Base-by-base conservation (phyloP, 2,329 filamentous ascomycete genomes). In the Talaromyces sp. region DNA sequence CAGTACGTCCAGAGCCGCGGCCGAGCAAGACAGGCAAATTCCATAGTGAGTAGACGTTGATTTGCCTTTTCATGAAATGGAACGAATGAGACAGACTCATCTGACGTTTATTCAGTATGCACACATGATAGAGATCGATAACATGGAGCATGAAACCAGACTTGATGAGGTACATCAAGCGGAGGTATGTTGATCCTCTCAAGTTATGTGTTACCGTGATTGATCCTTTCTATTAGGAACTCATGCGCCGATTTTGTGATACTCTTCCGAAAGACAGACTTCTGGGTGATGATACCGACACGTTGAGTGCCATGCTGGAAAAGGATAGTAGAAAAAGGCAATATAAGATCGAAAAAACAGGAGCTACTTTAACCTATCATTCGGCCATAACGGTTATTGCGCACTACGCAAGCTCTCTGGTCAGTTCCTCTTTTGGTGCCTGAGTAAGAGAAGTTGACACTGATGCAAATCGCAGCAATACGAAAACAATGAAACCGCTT, bases 1-100 rank as follows among this genome's bases (percentile, higher is more conserved):
- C 91, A 96, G 73, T 98, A 97, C 73, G 89, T 98, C 22, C 95
- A 99, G 75, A 97, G 93, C 15, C 87, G 92, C 68, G 95, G 95
- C 0, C 87, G 95, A 62, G 95, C 95, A 13, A 86, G 95, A 45
- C 90, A 92, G 71, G 77, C 80, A 0, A 85, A 89, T 63, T 98
- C 95, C 0, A 88, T 86, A 56, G 79, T 78, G 71, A 66, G 69
- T 33, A 9, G 7, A 39, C n/a, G 22, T 22, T 22, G n/a, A 54
- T 17, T 37, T 39, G 41, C n/a, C 15, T 41, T 59, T 22, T 22
- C 31, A 39, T 56, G 33, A 62, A 31, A 64, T 68, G 41, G 22
- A 11, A 43, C 10, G 8, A 37, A 25, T 10, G 17, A 35, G 41
- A 35, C 27, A 61, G 31, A 39, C 33, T 47, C 15, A 49, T 19